A percentile compares a stretch with the other conserved stretches of the same genome.
These are phyloP conservation scores for Erythrobasidium yunnanense DNA, from an alignment of 768 basidiomycete species.

Conservation along the genomic window DNA sequence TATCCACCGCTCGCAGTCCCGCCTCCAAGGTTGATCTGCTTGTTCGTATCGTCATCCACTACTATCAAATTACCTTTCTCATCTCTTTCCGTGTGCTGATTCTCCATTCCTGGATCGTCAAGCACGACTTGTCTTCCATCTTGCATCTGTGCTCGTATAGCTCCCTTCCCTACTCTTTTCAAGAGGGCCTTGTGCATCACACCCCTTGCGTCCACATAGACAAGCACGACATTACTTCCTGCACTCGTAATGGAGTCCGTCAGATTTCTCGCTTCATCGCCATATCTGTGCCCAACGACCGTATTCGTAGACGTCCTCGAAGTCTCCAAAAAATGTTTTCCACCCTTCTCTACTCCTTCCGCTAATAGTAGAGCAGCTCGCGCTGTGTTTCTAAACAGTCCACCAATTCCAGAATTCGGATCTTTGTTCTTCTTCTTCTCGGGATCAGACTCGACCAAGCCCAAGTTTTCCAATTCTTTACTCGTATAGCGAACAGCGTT, in stretches of 20 bases:
- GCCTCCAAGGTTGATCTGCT: too few relatives aligned
- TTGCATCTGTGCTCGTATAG: constrained; percentile 12
- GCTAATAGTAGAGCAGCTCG: background rate
- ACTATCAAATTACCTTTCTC: constrained; percentile 20
- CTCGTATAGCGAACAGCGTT: background rate
- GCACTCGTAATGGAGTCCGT: constrained; percentile 19
- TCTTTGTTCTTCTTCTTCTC: background rate
- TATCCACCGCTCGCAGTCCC: too few relatives aligned
- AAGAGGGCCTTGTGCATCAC: constrained; percentile 18
- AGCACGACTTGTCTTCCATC: constrained; percentile 21
- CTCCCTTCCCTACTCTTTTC: constrained; percentile 23
- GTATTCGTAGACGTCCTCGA: constrained; percentile 9
- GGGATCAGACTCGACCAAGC: background rate
- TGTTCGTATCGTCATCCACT: background rate
- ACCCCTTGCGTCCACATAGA: constrained; percentile 20
- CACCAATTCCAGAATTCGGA: background rate
- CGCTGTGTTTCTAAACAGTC: background rate
- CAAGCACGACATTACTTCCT: constrained; percentile 20
- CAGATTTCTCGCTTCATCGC: constrained; percentile 11
- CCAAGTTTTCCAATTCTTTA: background rate
- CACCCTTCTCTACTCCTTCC: constrained; percentile 18
- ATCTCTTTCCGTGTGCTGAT: constrained; percentile 23
- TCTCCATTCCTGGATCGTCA: constrained; percentile 14
- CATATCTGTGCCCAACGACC: constrained; percentile 14
- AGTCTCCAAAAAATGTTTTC: constrained; percentile 14